A percentile compares a stretch with the other conserved stretches of the same genome.
Conservation (phyloP, 2,329 filamentous ascomycete species). For the Nemania sp. region DNA sequence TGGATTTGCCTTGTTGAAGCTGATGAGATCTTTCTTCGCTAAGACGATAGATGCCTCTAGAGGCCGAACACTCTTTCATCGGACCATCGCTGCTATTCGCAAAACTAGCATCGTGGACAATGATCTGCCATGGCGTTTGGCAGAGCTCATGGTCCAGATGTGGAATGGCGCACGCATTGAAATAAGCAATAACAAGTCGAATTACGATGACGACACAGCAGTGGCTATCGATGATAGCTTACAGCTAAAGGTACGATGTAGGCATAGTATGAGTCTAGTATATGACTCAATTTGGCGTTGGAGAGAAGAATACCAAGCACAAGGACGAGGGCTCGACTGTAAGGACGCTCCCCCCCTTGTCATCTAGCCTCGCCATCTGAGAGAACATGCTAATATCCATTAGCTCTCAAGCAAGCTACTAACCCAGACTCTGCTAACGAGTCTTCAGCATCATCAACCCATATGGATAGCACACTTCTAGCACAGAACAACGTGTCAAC, state of each 20-base stretch:
- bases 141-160: conserved; percentile 88
- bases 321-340: conserved; percentile 80
- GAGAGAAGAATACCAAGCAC: conserved; percentile 81
- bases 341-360: conserved; percentile 54
- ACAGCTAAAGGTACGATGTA: conserved; percentile 83
- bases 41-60: conserved; percentile 76
- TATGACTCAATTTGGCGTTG: conserved; percentile 89
- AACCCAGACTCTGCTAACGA: conserved; percentile 83
- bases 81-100: conserved; percentile 76
- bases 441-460: conserved; percentile 76
- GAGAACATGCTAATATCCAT: conserved; percentile 53
- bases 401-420: conserved; percentile 86
- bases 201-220: conserved; percentile 62
- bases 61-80: conserved; percentile 76
- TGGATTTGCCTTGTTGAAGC: conserved; percentile 80
- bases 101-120: conserved; percentile 81
- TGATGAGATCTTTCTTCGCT: conserved; percentile 82
- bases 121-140: conserved; percentile 81
- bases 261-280: conserved; percentile 86
- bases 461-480: conserved; percentile 71
- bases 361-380: conserved; percentile 46
- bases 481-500: conserved; percentile 62
- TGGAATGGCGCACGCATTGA: conserved; percentile 78
- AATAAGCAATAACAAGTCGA: conserved; percentile 58
- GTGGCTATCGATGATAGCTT: conserved; percentile 75